These are phyloP conservation scores for Coemansia erecta DNA, from an alignment of 192 early-diverging fungal genomes.

Conservation along the genomic window DNA sequence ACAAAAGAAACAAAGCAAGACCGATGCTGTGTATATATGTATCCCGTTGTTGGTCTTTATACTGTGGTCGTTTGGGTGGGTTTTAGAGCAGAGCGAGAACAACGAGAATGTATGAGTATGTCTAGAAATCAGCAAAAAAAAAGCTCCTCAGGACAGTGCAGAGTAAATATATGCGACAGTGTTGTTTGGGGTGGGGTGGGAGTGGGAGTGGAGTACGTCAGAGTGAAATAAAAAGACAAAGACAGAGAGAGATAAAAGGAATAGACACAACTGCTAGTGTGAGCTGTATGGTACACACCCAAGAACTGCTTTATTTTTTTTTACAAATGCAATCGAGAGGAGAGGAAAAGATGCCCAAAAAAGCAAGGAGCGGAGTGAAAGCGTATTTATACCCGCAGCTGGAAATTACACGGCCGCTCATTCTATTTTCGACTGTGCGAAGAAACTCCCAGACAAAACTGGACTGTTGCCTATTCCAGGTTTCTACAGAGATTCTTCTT, in stretches of 20 bases:
- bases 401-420: not conserved
- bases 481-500: not conserved
- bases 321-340: constrained; percentile 1
- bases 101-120: too few species aligned
- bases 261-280: not conserved
- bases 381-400: not conserved
- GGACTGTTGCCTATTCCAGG: not conserved
- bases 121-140: too few species aligned
- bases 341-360: not conserved
- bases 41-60: too few species aligned
- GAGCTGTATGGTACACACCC: not conserved
- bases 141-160: not conserved
- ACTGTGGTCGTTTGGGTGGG: too few species aligned
- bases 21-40: not conserved
- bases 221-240: not conserved
- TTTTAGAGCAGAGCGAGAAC: too few species aligned
- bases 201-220: too few species aligned
- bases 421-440: not conserved
- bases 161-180: constrained; percentile 7
- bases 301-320: constrained; percentile 1
- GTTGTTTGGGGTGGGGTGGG: too few species aligned
- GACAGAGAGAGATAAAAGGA: not conserved
- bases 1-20: not conserved
- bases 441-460: not conserved
- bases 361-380: not conserved